These are phyloP conservation scores for Fusarium transvaalense DNA, from an alignment of 2,329 filamentous ascomycete genomes.

Conservation along the genomic window DNA sequence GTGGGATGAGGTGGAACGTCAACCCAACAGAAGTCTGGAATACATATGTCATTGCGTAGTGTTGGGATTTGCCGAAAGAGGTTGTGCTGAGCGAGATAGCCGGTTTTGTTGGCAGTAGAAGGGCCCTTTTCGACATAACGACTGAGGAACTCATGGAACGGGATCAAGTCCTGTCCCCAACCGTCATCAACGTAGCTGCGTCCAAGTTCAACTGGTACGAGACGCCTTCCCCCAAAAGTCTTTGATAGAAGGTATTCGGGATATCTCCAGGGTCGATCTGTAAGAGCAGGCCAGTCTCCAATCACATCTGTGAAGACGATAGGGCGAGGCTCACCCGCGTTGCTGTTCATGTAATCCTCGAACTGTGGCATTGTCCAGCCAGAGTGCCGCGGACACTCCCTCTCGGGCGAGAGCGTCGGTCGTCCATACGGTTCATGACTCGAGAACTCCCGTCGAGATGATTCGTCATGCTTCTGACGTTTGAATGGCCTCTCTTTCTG, in stretches of 20 bases:
- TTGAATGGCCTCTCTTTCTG: conserved; percentile 42
- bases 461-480: conserved; percentile 27
- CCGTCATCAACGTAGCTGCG: conserved; percentile 86
- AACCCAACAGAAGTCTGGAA: conserved; percentile 89
- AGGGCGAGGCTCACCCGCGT: conserved; percentile 63
- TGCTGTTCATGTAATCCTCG: conserved; percentile 68
- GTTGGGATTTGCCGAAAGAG: conserved; percentile 85
- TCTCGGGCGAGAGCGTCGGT: conserved; percentile 43
- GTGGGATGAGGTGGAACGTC: conserved; percentile 69
- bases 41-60: conserved; percentile 78
- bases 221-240: conserved; percentile 80
- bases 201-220: conserved; percentile 89
- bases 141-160: conserved; percentile 78
- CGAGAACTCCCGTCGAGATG: conserved; percentile 43
- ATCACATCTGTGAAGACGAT: conserved; percentile 77
- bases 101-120: conserved; percentile 57
- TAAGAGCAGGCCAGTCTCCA: conserved; percentile 80
- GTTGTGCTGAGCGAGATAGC: conserved; percentile 93
- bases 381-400: conserved; percentile 48
- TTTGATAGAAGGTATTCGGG: conserved; percentile 78
- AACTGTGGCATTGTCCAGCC: conserved; percentile 70
- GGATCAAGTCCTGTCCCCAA: conserved; percentile 86
- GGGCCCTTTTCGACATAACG: conserved; percentile 64
- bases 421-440: conserved; percentile 48
- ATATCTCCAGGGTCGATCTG: conserved; percentile 75